Percentiles rank a stretch among this genome's conserved stretches.
Evolutionary conservation across 768 basidiomycete genomes (phyloP).

Genomic region (Paxillus involutus): DNA sequence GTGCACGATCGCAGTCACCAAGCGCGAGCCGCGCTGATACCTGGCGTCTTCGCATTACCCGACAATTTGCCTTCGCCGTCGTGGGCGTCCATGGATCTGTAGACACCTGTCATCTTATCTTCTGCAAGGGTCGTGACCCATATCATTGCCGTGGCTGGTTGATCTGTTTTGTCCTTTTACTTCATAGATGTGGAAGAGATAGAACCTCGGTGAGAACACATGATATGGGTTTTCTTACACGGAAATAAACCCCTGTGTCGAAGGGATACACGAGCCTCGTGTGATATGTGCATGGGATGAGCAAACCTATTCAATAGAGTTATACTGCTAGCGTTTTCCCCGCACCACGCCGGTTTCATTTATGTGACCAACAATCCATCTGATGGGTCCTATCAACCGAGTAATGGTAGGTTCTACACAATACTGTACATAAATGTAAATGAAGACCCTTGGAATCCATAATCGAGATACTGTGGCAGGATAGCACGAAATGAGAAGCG

Average conservation of each 20-base stretch:
- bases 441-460: neutral
- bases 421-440: neutral
- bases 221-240: neutral
- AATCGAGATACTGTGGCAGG: neutral
- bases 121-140: slow-evolving; percentile 13
- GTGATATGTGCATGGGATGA: neutral
- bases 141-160: neutral
- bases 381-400: neutral
- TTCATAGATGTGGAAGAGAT: slow-evolving; percentile 12
- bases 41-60: neutral
- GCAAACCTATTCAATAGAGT: slow-evolving; percentile 18
- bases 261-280: slow-evolving; percentile 21
- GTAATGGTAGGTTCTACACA: neutral
- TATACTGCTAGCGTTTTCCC: slow-evolving; percentile 19
- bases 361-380: neutral
- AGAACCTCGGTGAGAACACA: slow-evolving; percentile 15
- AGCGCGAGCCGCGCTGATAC: neutral
- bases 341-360: slow-evolving; percentile 29
- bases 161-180: slow-evolving; percentile 11
- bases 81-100: neutral
- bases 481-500: neutral
- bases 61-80: slow-evolving; percentile 6
- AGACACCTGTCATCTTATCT: slow-evolving; percentile 2
- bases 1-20: neutral
- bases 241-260: slow-evolving; percentile 10